Conservation (phyloP, 2,329 filamentous ascomycete genomes). For the Talaromyces sp. region DNA sequence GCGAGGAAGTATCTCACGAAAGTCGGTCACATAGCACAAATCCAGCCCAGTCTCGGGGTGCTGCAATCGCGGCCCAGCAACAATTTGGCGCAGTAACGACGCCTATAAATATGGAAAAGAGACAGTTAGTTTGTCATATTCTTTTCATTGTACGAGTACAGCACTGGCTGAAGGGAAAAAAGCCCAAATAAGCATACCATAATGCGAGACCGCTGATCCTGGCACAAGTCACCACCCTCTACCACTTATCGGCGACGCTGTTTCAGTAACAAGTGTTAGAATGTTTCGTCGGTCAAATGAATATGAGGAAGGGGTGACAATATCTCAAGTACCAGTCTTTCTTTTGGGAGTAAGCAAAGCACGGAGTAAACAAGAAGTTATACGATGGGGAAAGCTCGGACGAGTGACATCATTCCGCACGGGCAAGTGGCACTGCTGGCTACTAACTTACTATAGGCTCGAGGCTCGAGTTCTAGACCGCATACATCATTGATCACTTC, state of each 20-base stretch:
- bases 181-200: not conserved
- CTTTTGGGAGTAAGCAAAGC: not conserved
- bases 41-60: slow-evolving; percentile 87
- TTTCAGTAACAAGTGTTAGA: not conserved
- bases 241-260: not conserved
- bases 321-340: not conserved
- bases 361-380: not conserved
- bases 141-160: not conserved
- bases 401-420: not conserved
- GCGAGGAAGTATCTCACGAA: slow-evolving; percentile 39
- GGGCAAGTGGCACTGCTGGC: not conserved
- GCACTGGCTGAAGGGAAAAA: not conserved
- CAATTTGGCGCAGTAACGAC: slow-evolving; percentile 80
- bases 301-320: not conserved
- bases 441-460: too few species aligned
- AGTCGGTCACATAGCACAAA: slow-evolving; percentile 89
- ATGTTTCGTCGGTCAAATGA: not conserved
- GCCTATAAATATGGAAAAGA: slow-evolving; percentile 38
- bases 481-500: not conserved
- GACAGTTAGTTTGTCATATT: not conserved
- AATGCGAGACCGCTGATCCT: not conserved
- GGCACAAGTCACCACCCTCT: not conserved
- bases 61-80: slow-evolving; percentile 75
- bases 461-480: not conserved
- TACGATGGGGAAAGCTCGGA: not conserved